phyloP scores from a whole-genome alignment of 2,329 filamentous ascomycete species.

The Colletotrichum agaves region DNA sequence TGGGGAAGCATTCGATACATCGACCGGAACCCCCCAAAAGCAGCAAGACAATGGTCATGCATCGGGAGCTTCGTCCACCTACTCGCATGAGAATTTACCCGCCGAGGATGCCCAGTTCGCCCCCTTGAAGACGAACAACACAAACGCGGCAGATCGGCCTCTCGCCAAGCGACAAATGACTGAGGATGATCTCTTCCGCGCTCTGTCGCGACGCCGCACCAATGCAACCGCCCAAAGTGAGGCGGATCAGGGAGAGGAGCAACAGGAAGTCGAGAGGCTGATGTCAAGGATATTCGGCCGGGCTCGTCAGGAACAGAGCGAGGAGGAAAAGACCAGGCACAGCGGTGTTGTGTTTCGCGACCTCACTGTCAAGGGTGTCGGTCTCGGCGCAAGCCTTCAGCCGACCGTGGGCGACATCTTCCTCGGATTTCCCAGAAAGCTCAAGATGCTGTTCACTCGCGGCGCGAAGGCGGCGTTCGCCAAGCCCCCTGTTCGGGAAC shows the following conservation, averaged over 20 bases:
- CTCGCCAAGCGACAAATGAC: conserved; percentile 44
- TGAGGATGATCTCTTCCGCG: conserved; percentile 64
- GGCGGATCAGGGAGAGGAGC: conserved; percentile 54
- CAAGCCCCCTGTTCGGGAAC: conserved; percentile 48
- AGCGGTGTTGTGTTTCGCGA: conserved; percentile 76
- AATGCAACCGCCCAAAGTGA: conserved; percentile 45
- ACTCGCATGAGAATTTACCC: neutral
- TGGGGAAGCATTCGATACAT: neutral
- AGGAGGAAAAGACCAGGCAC: conserved; percentile 77
- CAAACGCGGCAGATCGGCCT: conserved; percentile 34
- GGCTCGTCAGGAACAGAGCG: conserved; percentile 70
- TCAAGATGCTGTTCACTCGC: conserved; percentile 41
- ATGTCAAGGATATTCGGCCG: conserved; percentile 79
- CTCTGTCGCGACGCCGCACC: conserved; percentile 60
- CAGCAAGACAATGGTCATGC: neutral
- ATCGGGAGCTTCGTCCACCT: conserved; percentile 16
- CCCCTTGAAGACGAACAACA: conserved; percentile 42
- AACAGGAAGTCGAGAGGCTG: conserved; percentile 66
- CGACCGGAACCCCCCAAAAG: neutral
- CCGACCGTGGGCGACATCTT: conserved; percentile 54
- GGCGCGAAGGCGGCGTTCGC: conserved; percentile 47
- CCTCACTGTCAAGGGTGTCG: conserved; percentile 76
- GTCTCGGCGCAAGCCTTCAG: conserved; percentile 68
- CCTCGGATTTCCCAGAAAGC: conserved; percentile 43
- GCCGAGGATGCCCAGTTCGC: conserved; percentile 40